These are phyloP conservation scores for Vitis amurensis DNA, from an alignment of 164 flowering plant species.

Conservation along the genomic window DNA sequence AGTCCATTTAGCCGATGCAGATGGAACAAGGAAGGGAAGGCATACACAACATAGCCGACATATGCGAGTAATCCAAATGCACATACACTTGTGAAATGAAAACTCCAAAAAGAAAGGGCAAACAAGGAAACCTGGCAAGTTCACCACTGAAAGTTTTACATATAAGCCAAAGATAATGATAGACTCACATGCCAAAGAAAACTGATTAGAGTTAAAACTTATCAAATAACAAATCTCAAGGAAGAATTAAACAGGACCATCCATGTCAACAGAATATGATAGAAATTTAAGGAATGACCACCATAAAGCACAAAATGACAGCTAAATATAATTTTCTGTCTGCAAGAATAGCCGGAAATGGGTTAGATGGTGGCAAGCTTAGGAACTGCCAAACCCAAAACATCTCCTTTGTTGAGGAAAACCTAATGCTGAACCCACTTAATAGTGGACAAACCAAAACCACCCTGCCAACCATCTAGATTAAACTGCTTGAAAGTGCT, in stretches of 20 bases:
- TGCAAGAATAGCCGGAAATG: constrained; percentile 1
- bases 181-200: too few species aligned
- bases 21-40: constrained; percentile 87
- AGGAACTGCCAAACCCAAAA: background rate
- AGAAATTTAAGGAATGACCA: background rate
- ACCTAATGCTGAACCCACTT: background rate
- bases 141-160: constrained; percentile 37
- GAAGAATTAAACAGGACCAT: background rate
- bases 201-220: background rate
- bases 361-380: background rate
- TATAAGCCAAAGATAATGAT: constrained; percentile 17
- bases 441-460: background rate
- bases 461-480: background rate
- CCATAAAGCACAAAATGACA: constrained; percentile 7
- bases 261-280: background rate
- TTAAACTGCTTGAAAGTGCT: background rate
- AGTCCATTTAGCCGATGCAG: constrained; percentile 89
- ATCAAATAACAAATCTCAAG: constrained; percentile 2
- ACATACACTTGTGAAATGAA: constrained; percentile 88
- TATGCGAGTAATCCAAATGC: constrained; percentile 92
- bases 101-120: constrained; percentile 97
- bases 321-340: constrained; percentile 8
- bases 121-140: constrained; percentile 83
- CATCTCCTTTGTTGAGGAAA: background rate
- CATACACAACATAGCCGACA: constrained; percentile 86